Evolutionary conservation across 1,139 yeast genomes (phyloP).

Genomic region (Hyphopichia khmerensis): DNA sequence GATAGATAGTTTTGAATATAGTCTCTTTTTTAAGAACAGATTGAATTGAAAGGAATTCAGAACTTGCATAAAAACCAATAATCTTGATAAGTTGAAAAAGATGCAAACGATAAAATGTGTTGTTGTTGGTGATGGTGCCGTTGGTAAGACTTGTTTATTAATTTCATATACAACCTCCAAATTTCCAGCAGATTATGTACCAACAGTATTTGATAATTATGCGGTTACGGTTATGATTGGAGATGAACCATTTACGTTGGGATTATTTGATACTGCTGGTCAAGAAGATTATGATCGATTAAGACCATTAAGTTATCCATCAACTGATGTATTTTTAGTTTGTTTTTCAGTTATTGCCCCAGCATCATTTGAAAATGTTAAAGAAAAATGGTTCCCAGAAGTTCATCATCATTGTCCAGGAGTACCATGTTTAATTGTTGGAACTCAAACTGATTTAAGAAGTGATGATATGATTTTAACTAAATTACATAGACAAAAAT

Average conservation of each 20-base stretch:
- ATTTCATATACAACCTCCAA: slow-evolving; percentile 88
- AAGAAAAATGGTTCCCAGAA: slow-evolving; percentile 98
- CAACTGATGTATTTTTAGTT: slow-evolving; percentile 92
- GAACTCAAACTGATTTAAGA: slow-evolving; percentile 93
- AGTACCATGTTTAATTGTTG: slow-evolving; percentile 93
- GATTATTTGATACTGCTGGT: slow-evolving; percentile 96
- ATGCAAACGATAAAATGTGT: slow-evolving; percentile 95
- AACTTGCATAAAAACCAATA: no score
- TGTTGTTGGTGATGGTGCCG: slow-evolving; percentile 98
- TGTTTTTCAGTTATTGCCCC: slow-evolving; percentile 96
- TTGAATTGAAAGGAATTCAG: no score
- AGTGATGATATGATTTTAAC: slow-evolving; percentile 89
- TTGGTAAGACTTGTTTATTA: slow-evolving; percentile 87
- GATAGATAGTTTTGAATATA: no score
- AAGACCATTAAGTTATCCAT: slow-evolving; percentile 95
- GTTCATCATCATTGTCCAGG: slow-evolving; percentile 98
- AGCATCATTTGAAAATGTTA: slow-evolving; percentile 96
- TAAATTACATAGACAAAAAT: slow-evolving; percentile 86
- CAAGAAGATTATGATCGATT: slow-evolving; percentile 98
- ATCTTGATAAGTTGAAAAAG: slow-evolving; percentile 6
- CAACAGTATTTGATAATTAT: slow-evolving; percentile 92
- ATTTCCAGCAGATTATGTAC: slow-evolving; percentile 87
- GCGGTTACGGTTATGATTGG: slow-evolving; percentile 99
- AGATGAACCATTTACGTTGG: slow-evolving; percentile 95
- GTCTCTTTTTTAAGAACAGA: no score